Base-by-base conservation (phyloP, 352 stramenopile species). In the Phytophthora pisi region DNA sequence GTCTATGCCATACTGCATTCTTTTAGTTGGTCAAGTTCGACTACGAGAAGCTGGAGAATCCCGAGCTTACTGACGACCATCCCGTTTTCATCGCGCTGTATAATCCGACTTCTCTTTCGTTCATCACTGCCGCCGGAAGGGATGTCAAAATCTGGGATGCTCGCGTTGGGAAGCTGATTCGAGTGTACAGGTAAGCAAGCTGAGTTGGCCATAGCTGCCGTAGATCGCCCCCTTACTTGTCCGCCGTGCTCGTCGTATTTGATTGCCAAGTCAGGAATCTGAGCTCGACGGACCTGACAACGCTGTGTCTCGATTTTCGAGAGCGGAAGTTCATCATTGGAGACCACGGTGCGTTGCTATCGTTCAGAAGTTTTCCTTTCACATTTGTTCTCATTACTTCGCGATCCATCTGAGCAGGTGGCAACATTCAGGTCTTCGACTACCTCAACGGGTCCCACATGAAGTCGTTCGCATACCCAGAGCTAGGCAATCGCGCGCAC, bases 71-170 rank as follows among this genome's bases (percentile, higher is more conserved):
- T 5, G 89, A 96, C 68, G 88, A 96, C 65, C 72, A 90, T 10
- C 88, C 88, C 2, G 82, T 95, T 1, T 93, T 94, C 49, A 68
- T 69, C 18, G 90, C 84, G 18, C 67, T 93, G n/a, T 96, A 96
- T 70, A 97, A 97, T 59, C 67, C 84, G 34, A 93, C 84, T 11
- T 95, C 89, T 26, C 81, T 92, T n/a, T 95, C 90, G 5, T 92
- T 97, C 66, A 82, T 96, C 66, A 96, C 89, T 8, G 86, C 82
- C 1, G 85, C 84, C 0, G 78, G 76, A 20, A 82, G 76, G n/a
- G 80, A 93, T 67, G 84, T 96, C 61, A 93, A 96, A 68, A 90
- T 97, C 42, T 97, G 90, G 90, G 88, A 96, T 69, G 88, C 90
- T 2, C 79, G 81, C n/a, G 72, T 90, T 46, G 90, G 90, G 4